Evolutionary conservation across 1,284 basidiomycete genomes (phyloP), one percentile per base, ranked within the genome.

Genomic region (Ustilago cynodontis): DNA sequence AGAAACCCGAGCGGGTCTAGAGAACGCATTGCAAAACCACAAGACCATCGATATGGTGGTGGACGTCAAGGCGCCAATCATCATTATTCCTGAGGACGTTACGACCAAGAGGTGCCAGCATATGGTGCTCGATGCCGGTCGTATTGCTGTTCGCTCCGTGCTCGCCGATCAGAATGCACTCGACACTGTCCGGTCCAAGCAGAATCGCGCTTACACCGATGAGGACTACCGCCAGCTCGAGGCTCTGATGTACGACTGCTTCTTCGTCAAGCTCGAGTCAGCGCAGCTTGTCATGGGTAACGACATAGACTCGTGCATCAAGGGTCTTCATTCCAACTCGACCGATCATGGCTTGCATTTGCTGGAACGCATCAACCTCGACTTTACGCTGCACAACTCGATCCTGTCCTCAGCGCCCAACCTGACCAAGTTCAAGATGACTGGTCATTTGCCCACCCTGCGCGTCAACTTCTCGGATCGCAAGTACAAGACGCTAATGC

Each of bases 41-140:
- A 96, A 96, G 88, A 99, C 96, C 0, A 89, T 99, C 53, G 96
- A 99, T 85, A 89, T 99, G 33, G 93, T 94, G 78, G 91, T 99
- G 87, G 96, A 99, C 83, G 91, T 99, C 89, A 94, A 98, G 83
- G 95, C 97, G 2, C 97, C 97, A 4, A 92, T 99, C 84, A 98
- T 99, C 85, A 94, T 99, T 78, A 90, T 99, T 49, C 97, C 97
- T 2, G 96, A 99, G 62, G 87, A 87, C 81, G 90, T 98, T 63
- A 93, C 91, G 3, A 90, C 90, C 16, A 90, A 91, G 67, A 88
- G 91, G 37, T 93, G 94, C 86, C 94, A 91, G 79, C 93, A 98
- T 85, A 89, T 99, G 53, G 91, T 99, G 16, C 89, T 99, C 55
- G 97, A 99, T 86, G 97, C 97, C 9, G 97, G 97, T 81, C 96